Evolutionary conservation across 2,329 filamentous ascomycete species (phyloP), one percentile per base, ranked within the genome.

Genomic region (Colletotrichum sp.): DNA sequence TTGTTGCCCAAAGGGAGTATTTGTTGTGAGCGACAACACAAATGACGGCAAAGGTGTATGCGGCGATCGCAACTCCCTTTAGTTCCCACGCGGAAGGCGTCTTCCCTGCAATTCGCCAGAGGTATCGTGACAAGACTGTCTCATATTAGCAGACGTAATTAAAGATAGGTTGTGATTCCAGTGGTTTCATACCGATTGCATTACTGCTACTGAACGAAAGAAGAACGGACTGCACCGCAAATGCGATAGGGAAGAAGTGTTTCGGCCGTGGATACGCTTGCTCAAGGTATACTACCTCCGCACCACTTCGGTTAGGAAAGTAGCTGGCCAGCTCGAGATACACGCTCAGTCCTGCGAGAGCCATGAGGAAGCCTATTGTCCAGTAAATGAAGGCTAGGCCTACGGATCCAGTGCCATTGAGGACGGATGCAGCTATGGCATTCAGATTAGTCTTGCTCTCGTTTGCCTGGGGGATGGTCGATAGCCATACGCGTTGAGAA

Each of bases 161-260:
- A 6, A 49, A n/a, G 39, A 49, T 49, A 12, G 5, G 39, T 12
- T 49, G 18, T 7, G 39, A n/a, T 49, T 12, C 39, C 5, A n/a
- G 9, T 21, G 15, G 7, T 18, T 3, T 16, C 64, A 26, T 79
- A 86, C 86, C 88, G 52, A 94, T 90, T 1, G 92, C 88, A 81
- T 94, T 94, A 63, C 91, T 90, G 78, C 91, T 93, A 77, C 90
- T 91, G 78, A 94, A 94, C 0, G 92, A 93, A 4, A 94, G 84
- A 2, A 93, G 81, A 3, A 94, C 91, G 0, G 89, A 88, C 80
- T 93, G 91, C 5, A 93, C 89, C 0, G 93, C 93, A 80, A 93
- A 94, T 0, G 91, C 87, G 0, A 91, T 90, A 0, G 92, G 91
- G 62, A 94, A 91, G 76, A 94, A 88, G 80, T 91, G 93, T 70